Evolutionary conservation across 371 early-diverging fungal genomes (phyloP), one percentile per base, ranked within the genome.

Genomic region (Saksenaea oblongispora): DNA sequence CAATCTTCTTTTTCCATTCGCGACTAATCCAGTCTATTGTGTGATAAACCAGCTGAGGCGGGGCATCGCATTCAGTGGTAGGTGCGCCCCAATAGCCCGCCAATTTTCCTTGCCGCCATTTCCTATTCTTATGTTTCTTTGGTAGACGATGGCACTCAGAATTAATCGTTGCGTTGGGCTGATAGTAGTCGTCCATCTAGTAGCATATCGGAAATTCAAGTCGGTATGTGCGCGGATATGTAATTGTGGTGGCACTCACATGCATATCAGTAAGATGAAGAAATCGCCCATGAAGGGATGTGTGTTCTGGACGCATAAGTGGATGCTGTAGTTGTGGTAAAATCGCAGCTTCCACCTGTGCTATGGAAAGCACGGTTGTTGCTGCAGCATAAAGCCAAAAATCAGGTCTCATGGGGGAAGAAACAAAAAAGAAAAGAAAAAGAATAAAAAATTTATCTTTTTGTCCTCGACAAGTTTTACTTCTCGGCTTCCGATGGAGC

Each of bases 191-290:
- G 58, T 86, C 84, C 11, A 81, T 75, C 73, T 85, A 34, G 11
- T 18, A 22, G n/a, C 10, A 22, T 47, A 18, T 18, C 15, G 22
- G 10, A 47, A 18, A 18, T 47, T 22, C 47, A 10, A 8, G 47
- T 22, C 5, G n/a, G 10, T 18, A 18, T 47, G 24, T 47, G n/a
- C n/a, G n/a, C n/a, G n/a, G n/a, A n/a, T n/a, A 18, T n/a, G 7
- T 22, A 18, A 17, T 34, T 11, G 39, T 18, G 1, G 17, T 28
- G 3, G 28, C 26, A 41, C 53, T 74, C 54, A 82, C 72, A 65
- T 89, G 90, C 39, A 89, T 73, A 60, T 89, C 90, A 0, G 89
- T 89, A 26, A 89, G 87, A 54, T 89, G 90, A 26, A 89, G 64
- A 65, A 86, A 89, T 24, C 63, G 67, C 5, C 84, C 84, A 47